Evolutionary conservation across 345 rosid species (phyloP), one percentile per base, ranked within the genome.

Genomic region (Lumnitzera littorea): DNA sequence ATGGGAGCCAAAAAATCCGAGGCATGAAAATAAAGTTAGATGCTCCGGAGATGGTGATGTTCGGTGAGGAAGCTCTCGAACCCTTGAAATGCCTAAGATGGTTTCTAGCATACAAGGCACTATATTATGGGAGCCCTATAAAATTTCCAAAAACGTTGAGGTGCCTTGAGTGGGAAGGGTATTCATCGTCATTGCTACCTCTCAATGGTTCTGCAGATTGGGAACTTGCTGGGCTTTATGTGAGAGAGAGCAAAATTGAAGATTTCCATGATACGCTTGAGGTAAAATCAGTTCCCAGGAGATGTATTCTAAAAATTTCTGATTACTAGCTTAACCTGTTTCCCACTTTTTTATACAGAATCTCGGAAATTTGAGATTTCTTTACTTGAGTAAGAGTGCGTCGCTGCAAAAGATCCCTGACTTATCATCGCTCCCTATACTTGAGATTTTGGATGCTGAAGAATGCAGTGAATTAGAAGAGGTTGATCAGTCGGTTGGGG

Each of bases 391-490:
- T 50, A 5, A 16, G 11, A 54, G 60, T 36, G 9, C 2, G 15
- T 24, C 0, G 31, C 36, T 67, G 13, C 49, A 0, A 0, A 15
- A 31, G 10, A 23, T 48, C 13, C 65, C 71, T 2, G 57, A 60
- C 3, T 23, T 61, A 50, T 67, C 57, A 15, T 29, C 60, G 9
- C 6, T 50, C 3, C 61, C 13, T 20, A 55, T 52, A 50, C 71
- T 67, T 36, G 60, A 50, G 50, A 50, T 20, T 23, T 3, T 65
- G 57, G 57, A 57, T 57, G 50, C 51, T 15, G 31, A 27, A 59
- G 65, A 29, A 11, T 67, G 61, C 48, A 24, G 52, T 23, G 43
- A 46, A 31, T 56, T 67, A 15, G 36, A 16, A 6, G 65, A 61
- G 13, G 4, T 67, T 29, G 61, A 61, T 29, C 31, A 56, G 25